Conservation (phyloP, 2,329 filamentous ascomycete genomes). For the Chrysosporium keratinophilum region DNA sequence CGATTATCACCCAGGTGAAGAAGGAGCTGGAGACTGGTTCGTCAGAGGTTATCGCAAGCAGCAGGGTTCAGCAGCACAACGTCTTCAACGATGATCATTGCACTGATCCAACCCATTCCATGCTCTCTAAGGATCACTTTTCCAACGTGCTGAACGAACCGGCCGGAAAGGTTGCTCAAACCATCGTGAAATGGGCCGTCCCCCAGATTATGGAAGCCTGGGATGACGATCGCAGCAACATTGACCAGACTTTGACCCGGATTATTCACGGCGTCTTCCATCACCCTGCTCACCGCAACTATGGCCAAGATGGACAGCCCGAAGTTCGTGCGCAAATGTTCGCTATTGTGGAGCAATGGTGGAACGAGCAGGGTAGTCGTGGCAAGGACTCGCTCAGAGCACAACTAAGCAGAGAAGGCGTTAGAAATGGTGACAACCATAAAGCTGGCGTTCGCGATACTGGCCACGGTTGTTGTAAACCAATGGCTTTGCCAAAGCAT, state of each 20-base stretch:
- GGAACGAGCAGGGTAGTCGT: slow-evolving; percentile 54
- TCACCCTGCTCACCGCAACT: slow-evolving; percentile 67
- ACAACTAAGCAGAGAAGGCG: slow-evolving; percentile 68
- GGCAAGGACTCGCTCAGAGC: slow-evolving; percentile 58
- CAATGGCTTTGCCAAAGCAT: slow-evolving; percentile 55
- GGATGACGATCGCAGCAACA: slow-evolving; percentile 64
- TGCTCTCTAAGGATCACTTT: slow-evolving; percentile 94
- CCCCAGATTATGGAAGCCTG: slow-evolving; percentile 81
- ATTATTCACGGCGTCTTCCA: slow-evolving; percentile 79
- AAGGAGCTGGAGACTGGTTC: slow-evolving; percentile 76
- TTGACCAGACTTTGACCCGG: slow-evolving; percentile 59
- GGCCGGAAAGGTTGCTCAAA: slow-evolving; percentile 69
- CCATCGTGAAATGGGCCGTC: slow-evolving; percentile 72
- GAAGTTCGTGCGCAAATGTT: slow-evolving; percentile 73
- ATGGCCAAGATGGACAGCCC: slow-evolving; percentile 57
- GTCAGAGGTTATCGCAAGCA: slow-evolving; percentile 76
- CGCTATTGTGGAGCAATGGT: slow-evolving; percentile 71
- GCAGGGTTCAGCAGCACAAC: slow-evolving; percentile 69
- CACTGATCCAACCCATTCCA: slow-evolving; percentile 82
- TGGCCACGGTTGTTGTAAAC: slow-evolving; percentile 76
- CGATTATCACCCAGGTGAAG: slow-evolving; percentile 78
- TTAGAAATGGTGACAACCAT: slow-evolving; percentile 69
- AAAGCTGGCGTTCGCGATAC: slow-evolving; percentile 73
- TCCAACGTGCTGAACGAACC: slow-evolving; percentile 82
- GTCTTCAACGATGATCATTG: slow-evolving; percentile 71